Base-by-base conservation (phyloP, 1,139 yeast species). In the Zygosaccharomyces sapae region DNA sequence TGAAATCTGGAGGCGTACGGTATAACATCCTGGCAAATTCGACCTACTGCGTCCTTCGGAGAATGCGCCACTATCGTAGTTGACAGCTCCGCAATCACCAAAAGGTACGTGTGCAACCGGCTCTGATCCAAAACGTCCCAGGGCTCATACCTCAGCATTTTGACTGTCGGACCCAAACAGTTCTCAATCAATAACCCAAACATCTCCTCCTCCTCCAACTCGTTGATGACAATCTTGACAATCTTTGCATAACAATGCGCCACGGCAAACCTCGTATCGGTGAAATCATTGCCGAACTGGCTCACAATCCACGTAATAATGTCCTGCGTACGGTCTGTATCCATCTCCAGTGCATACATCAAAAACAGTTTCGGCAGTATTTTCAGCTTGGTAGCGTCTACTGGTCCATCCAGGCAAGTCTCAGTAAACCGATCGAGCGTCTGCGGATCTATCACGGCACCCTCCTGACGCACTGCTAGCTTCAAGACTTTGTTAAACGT, bases 1-100 rank as follows among this genome's bases (percentile, higher is more conserved):
- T 78, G 81, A 50, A 83, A 75, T 41, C 72, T 76, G 4, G 81
- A 63, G 0, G 86, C 76, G 16, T 53, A 52, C 2, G 56, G 52
- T 1, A 77, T 48, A 1, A 74, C 63, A 0, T 33, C 34, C 4
- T 38, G 29, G 4, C 53, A 40, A 3, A 61, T 48, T 3, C 36
- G 27, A 3, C 27, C 4, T 7, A 53, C 27, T 8, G 42, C 41
- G 4, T 41, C 34, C 2, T 50, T 33, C 1, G 51, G 44, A 19
- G 51, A 41, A 0, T 66, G 62, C 2, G 59, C 55, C 7, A 68
- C 58, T 3, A 57, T 49, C 3, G 41, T 38, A 29, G 74, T 61
- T 3, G 74, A 56, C 10, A 75, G 45, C 46, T 68, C 70, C 2
- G 72, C 73, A 9, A 68, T 51, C 0, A 65, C 53, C 5, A 70